Base-by-base conservation (phyloP, 2,329 filamentous ascomycete genomes). In the Neophaeococcomyces mojaviensis region DNA sequence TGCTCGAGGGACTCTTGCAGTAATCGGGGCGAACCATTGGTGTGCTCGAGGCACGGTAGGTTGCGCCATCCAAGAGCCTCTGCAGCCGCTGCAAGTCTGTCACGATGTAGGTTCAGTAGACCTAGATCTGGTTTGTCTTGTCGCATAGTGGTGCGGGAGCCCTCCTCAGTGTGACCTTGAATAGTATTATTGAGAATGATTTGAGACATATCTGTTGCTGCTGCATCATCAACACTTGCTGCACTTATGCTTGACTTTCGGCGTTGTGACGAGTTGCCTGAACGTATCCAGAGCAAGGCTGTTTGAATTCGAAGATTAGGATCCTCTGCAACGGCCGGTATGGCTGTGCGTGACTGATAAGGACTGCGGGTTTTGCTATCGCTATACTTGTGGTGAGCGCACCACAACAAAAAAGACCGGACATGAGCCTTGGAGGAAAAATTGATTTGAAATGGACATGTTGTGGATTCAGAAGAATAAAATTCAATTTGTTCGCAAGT, bases 21-120 rank as follows among this genome's bases (percentile, higher is more conserved):
- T 13, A 39, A 4, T 13, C n/a, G 5, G 6, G 32, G 39, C 5
- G 33, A 26, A 10, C 16, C 22, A 16, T 28, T 24, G 19, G 37
- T 20, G 15, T 36, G 26, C 31, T 44, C 30, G 12, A 51, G 43
- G 15, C 20, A 30, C 19, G 41, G n/a, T 20, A 35, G 44, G 16
- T 24, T 12, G 2, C 30, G 9, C 68, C 74, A 77, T 35, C 68
- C 60, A 55, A 77, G 73, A 53, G 73, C 65, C 50, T 67, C 59
- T 19, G 74, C 71, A 35, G 74, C 70, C 57, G 70, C 74, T n/a
- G 88, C 70, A 61, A 95, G 76, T 44, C 88, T 82, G 61, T 89
- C 84, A 37, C 80, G 78, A 62, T 95, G 88, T 55, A 82, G 82
- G 48, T 80, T 72, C 13, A 92, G 75, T 74, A 94, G 43, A 10